These are phyloP conservation scores for Yamadazyma olivae DNA, from an alignment of 805 yeast genomes.

Conservation along the genomic window DNA sequence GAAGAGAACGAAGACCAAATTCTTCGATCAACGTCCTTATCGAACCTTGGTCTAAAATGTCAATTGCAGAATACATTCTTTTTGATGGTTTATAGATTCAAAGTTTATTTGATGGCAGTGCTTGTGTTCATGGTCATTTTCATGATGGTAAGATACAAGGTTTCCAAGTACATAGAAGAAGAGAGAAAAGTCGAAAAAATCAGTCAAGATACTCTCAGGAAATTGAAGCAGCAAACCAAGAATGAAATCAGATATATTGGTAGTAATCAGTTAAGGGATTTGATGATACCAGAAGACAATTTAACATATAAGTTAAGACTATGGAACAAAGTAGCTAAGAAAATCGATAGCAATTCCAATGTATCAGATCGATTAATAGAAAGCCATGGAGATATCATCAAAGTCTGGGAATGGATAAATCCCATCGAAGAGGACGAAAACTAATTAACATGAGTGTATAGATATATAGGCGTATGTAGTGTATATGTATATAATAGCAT, in stretches of 20 bases:
- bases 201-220: constrained; percentile 46
- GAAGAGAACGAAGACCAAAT: constrained; percentile 44
- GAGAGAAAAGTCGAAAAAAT: constrained; percentile 43
- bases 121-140: background rate
- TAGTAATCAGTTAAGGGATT: constrained; percentile 70
- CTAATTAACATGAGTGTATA: background rate
- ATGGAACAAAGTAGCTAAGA: constrained; percentile 57
- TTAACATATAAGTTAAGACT: constrained; percentile 39
- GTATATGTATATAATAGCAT: too few species aligned
- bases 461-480: too few species aligned
- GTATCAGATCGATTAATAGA: constrained; percentile 63
- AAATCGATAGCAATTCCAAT: constrained; percentile 64
- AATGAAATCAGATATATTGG: constrained; percentile 46
- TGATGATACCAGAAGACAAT: constrained; percentile 45
- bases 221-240: constrained; percentile 40
- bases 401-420: constrained; percentile 84
- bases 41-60: constrained; percentile 57
- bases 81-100: constrained; percentile 28
- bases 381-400: constrained; percentile 81
- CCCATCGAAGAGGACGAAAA: background rate
- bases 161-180: constrained; percentile 33
- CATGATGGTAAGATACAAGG: constrained; percentile 20
- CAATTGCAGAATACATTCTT: constrained; percentile 51
- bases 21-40: constrained; percentile 73
- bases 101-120: constrained; percentile 15